Percentiles rank a stretch among this genome's conserved stretches.
Conservation (phyloP, 305 asterid species). For the Salvia sclarea region DNA sequence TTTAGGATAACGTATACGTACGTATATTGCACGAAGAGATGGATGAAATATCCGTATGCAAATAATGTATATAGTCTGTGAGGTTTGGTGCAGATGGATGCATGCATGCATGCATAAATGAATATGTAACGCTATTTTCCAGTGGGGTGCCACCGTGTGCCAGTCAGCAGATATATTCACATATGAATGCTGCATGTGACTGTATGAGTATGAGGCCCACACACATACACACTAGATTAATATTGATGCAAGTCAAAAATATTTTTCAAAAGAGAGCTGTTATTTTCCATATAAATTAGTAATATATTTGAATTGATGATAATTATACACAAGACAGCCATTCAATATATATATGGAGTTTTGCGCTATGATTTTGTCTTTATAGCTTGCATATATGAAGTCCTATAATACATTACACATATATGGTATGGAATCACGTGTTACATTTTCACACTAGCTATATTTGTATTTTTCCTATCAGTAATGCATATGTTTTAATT, state of each 20-base stretch:
- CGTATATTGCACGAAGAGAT: too few relatives aligned
- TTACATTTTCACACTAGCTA: too few relatives aligned
- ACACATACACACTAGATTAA: not conserved
- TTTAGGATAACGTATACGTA: too few relatives aligned
- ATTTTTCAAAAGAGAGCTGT: not conserved
- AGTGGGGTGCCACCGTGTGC: constrained; percentile 3
- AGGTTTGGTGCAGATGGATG: constrained; percentile 18
- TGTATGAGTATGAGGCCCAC: not conserved
- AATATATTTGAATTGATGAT: not conserved
- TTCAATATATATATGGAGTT: too few relatives aligned
- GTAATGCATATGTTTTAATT: too few relatives aligned
- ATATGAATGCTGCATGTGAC: constrained; percentile 6
- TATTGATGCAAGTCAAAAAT: not conserved
- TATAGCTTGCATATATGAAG: too few relatives aligned
- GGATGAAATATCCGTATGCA: not conserved
- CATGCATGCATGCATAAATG: constrained; percentile 15
- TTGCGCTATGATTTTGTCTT: not conserved
- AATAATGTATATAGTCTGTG: not conserved
- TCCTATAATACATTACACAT: too few relatives aligned
- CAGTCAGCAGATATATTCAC: not conserved
- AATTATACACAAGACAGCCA: too few relatives aligned
- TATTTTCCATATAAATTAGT: too few relatives aligned
- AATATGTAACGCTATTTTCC: not conserved
- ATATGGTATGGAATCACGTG: too few relatives aligned
- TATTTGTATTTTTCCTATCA: too few relatives aligned